Percentiles rank a stretch among this genome's conserved stretches.
These are phyloP conservation scores for Hortiboletus rubellus DNA, from an alignment of 1,284 basidiomycete species.

Conservation along the genomic window DNA sequence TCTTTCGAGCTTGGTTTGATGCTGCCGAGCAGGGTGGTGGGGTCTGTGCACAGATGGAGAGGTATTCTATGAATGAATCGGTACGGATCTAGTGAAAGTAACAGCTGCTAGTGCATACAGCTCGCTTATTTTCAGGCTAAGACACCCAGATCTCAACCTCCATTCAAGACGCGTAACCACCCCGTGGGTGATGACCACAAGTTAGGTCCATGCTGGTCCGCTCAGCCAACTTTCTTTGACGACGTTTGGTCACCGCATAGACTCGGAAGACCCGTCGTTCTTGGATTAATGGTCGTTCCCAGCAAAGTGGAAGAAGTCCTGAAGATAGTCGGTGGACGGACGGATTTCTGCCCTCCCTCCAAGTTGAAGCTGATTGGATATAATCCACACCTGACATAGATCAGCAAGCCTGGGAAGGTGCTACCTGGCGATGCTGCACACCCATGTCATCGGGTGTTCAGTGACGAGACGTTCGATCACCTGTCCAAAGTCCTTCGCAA, in stretches of 20 bases:
- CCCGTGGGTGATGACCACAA: neutral
- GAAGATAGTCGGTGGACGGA: neutral
- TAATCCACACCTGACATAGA: constrained; percentile 32
- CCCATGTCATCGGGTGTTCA: too few species aligned
- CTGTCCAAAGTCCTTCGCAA: neutral
- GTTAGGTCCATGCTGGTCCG: constrained; percentile 1
- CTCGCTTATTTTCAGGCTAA: too few species aligned
- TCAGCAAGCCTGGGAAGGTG: constrained; percentile 24
- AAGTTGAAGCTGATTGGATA: constrained; percentile 28
- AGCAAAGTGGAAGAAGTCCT: constrained; percentile 19
- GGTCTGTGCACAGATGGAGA: too few species aligned
- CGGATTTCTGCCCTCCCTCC: neutral
- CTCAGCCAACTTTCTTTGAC: neutral
- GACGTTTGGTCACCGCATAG: neutral
- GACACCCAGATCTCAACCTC: too few species aligned
- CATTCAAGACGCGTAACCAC: too few species aligned
- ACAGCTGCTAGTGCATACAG: too few species aligned
- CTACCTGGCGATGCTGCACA: constrained; percentile 31
- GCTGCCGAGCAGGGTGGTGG: too few species aligned
- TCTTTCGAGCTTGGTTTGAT: too few species aligned
- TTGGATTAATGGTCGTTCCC: constrained; percentile 23
- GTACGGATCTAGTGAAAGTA: too few species aligned
- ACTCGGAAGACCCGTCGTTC: constrained; percentile 19
- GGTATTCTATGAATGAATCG: too few species aligned
- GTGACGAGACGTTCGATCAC: neutral